These are phyloP conservation scores for Trichosporon ovoides DNA, from an alignment of 1,284 basidiomycete species.

Conservation along the genomic window DNA sequence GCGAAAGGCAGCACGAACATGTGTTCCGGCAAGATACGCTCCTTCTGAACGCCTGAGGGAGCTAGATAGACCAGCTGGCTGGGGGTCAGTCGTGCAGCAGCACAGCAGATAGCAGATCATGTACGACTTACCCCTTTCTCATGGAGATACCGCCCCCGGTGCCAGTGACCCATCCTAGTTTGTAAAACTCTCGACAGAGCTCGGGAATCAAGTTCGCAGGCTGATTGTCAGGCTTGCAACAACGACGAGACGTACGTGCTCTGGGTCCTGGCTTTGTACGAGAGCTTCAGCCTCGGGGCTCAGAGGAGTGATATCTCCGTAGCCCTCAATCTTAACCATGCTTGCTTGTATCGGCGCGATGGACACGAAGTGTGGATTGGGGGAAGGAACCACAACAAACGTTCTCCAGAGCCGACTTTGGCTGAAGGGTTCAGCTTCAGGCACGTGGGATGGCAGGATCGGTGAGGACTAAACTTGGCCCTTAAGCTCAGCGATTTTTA, in stretches of 20 bases:
- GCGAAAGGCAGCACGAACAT: conserved; percentile 81
- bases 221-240: conserved; percentile 48
- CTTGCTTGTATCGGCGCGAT: no score
- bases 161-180: conserved; percentile 59
- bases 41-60: conserved; percentile 81
- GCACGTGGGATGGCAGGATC: conserved; percentile 5
- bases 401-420: neutral
- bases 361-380: neutral
- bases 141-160: conserved; percentile 63
- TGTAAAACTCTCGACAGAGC: conserved; percentile 57
- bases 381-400: neutral
- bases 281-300: conserved; percentile 39
- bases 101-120: no score
- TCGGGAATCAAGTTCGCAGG: conserved; percentile 77
- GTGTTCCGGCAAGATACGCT: conserved; percentile 68
- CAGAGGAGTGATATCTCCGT: conserved; percentile 23
- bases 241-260: conserved; percentile 42
- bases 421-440: neutral
- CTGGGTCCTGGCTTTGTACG: conserved; percentile 48
- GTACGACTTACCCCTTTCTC: conserved; percentile 57
- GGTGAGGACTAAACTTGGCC: no score
- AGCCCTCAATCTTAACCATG: conserved; percentile 15
- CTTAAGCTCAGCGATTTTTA: no score
- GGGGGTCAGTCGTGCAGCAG: neutral
- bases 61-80: conserved; percentile 74